Conservation (phyloP, 176 grass and related monocot species). For the Eleusine indica region DNA sequence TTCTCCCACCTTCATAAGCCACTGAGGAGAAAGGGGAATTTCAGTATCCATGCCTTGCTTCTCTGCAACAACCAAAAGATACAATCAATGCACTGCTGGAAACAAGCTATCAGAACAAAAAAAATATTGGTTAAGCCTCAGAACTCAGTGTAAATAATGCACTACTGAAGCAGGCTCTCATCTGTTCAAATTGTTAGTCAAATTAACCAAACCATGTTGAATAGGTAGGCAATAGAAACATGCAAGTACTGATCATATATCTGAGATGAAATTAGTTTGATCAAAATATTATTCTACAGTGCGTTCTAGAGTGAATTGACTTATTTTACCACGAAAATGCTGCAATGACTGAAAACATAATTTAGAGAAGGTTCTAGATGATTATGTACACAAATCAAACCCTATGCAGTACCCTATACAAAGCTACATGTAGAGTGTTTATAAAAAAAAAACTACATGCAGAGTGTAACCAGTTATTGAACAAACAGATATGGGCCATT, state of each 20-base stretch:
- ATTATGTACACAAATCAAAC: neutral
- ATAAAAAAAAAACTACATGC: too few relatives aligned
- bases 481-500: neutral
- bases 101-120: slow-evolving; percentile 9
- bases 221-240: slow-evolving; percentile 31
- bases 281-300: neutral
- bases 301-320: neutral
- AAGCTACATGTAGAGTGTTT: neutral
- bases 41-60: slow-evolving; percentile 68
- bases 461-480: neutral
- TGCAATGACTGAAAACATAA: neutral
- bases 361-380: neutral
- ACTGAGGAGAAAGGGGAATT: slow-evolving; percentile 98
- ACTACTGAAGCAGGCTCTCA: neutral
- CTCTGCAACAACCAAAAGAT: slow-evolving; percentile 54
- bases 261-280: neutral
- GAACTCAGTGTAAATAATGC: neutral
- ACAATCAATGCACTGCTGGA: slow-evolving; percentile 7
- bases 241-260: neutral
- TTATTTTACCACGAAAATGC: slow-evolving; percentile 7
- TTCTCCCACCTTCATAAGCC: slow-evolving; percentile 89
- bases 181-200: neutral
- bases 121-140: slow-evolving; percentile 8
- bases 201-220: slow-evolving; percentile 5
- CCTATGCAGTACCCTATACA: neutral